phyloP scores from a whole-genome alignment of 345 rosid genomes.

The Boechera retrofracta region DNA sequence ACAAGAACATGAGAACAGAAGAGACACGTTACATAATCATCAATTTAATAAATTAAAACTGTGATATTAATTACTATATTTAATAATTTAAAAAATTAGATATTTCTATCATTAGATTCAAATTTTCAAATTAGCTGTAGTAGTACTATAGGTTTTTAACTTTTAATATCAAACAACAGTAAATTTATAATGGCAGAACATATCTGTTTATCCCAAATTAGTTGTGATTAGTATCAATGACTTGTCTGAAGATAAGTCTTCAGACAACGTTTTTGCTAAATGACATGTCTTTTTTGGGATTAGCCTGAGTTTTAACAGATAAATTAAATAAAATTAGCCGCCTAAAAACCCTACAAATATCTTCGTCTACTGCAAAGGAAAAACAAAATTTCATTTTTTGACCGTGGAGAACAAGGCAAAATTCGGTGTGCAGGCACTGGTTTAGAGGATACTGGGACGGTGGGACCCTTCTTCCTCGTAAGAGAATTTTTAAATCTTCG shows the following conservation, averaged over 20 bases:
- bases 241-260: not conserved
- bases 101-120: no score
- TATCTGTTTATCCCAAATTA: no score
- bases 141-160: no score
- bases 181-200: no score
- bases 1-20: no score
- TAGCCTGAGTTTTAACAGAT: not conserved
- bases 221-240: not conserved
- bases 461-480: not conserved
- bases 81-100: no score
- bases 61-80: no score
- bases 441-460: not conserved
- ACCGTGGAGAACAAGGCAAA: conserved; percentile 34
- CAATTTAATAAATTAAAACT: not conserved
- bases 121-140: no score
- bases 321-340: not conserved
- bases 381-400: not conserved
- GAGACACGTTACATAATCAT: not conserved
- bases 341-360: conserved; percentile 5
- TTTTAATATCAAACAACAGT: no score
- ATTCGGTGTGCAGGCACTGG: conserved; percentile 28
- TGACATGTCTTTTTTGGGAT: conserved; percentile 19
- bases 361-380: not conserved
- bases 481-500: not conserved
- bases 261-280: not conserved